phyloP scores from a whole-genome alignment of 2,329 filamentous ascomycete species.

The Colletotrichum sp. region DNA sequence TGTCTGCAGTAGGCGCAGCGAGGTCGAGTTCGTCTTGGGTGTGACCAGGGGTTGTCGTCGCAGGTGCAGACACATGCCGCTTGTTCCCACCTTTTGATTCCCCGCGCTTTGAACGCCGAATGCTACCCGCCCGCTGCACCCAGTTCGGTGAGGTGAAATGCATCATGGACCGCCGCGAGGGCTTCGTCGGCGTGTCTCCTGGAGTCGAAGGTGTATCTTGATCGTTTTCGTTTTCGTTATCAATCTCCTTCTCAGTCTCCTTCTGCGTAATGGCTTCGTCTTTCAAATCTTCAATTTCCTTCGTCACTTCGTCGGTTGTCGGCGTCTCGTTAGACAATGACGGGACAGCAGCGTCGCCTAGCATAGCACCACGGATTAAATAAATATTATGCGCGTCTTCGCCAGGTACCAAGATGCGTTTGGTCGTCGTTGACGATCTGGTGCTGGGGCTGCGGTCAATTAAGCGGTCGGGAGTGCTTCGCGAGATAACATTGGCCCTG shows the following conservation, averaged over 20 bases:
- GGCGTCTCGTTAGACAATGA: neutral
- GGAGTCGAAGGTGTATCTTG: conserved; percentile 26
- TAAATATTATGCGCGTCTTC: conserved; percentile 31
- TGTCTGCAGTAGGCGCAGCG: conserved; percentile 12
- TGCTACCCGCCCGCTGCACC: conserved; percentile 61
- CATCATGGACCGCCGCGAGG: conserved; percentile 58
- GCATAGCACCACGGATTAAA: conserved; percentile 15
- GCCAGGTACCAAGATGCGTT: conserved; percentile 30
- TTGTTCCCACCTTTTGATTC: conserved; percentile 46
- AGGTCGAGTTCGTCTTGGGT: conserved; percentile 29
- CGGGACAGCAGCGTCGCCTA: neutral
- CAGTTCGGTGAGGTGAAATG: conserved; percentile 64
- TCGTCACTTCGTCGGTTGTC: neutral
- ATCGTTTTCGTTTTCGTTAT: neutral
- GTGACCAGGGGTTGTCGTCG: conserved; percentile 34
- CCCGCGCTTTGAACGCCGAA: conserved; percentile 59
- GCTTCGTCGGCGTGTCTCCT: conserved; percentile 48
- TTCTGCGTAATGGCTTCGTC: neutral
- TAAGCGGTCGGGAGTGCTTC: conserved; percentile 28
- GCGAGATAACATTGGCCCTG: conserved; percentile 31
- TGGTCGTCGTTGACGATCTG: conserved; percentile 21
- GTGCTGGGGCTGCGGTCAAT: conserved; percentile 30
- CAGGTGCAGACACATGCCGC: conserved; percentile 60
- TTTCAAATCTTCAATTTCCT: neutral
- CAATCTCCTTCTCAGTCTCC: neutral